These are phyloP conservation scores for Saturnispora silvae DNA, from an alignment of 805 yeast species.

Conservation along the genomic window DNA sequence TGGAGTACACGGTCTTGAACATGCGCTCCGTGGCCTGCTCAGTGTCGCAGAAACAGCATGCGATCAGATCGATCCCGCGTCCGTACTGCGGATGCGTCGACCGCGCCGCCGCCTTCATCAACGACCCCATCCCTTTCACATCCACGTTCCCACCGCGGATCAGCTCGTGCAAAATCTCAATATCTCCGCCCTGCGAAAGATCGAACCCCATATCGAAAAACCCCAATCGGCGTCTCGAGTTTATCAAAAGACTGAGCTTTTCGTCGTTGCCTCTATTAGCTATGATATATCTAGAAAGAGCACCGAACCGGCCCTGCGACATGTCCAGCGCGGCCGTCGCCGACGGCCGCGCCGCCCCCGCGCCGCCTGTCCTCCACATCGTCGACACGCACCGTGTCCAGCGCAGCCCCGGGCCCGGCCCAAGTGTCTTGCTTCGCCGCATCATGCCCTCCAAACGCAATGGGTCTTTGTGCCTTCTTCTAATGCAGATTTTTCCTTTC, in stretches of 20 bases:
- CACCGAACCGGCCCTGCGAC: too few species aligned
- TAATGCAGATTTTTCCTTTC: too few species aligned
- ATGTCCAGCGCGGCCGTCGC: too few species aligned
- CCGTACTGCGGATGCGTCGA: background rate
- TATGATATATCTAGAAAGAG: too few species aligned
- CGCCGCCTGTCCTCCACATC: too few species aligned
- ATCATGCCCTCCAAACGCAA: too few species aligned
- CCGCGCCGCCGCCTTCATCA: background rate
- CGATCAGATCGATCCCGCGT: background rate
- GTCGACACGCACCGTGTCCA: too few species aligned
- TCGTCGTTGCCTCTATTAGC: background rate
- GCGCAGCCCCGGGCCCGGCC: too few species aligned
- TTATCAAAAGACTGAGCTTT: background rate
- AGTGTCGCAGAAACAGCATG: constrained; percentile 1
- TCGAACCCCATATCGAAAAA: constrained; percentile 5
- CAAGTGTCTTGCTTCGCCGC: too few species aligned
- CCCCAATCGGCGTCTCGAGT: background rate
- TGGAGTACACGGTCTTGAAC: constrained; percentile 12
- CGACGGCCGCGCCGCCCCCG: too few species aligned
- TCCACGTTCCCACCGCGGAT: background rate
- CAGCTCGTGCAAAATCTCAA: constrained; percentile 3
- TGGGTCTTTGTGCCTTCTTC: too few species aligned
- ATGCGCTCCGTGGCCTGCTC: background rate
- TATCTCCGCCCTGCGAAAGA: constrained; percentile 1
- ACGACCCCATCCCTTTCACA: constrained; percentile 4